Base-by-base conservation (phyloP, 2,329 filamentous ascomycete genomes). In the Tolypocladium inflatum region DNA sequence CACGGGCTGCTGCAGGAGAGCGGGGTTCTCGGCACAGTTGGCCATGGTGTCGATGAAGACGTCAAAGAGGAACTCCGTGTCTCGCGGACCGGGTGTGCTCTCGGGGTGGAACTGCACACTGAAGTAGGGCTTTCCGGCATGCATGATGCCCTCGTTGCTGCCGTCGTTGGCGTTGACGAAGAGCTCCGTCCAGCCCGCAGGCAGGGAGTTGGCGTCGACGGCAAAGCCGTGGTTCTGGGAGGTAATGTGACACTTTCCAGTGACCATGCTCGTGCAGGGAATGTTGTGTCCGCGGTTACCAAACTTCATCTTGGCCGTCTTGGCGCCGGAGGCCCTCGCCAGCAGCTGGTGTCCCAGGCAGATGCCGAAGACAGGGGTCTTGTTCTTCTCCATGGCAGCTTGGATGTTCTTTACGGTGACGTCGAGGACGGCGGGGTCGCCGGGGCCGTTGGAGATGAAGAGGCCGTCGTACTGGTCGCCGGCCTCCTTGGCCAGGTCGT, bases 31-130 rank as follows among this genome's bases (percentile, higher is more conserved):
- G 54, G 91, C 79, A 59, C 88, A 88, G 66, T 87, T 82, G 69
- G 83, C 78, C 64, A 97, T 90, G 23, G 91, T 89, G 75, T 88
- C 78, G 70, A 99, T 89, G 78, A 99, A 99, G 62, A 97, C 91
- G 73, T 99, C 92, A 64, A 99, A 99, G 33, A 99, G 81, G 70
- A 90, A 97, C 73, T 99, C 94, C 35, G 94, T 99, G 71, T 99
- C 94, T 41, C 91, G 85, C 55, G 94, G 94, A 59, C 94, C 94
- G 3, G 94, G 94, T 1, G 91, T 95, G 78, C 92, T 96, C 75
- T 99, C 94, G 0, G 94, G 94, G 70, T 99, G 94, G 78, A 99
- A 99, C 72, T 99, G 94, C n/a, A 97, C 94, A 79, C 91, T 97
- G 81, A 99, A 99, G 78, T 93, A 95, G 55, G 94, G 94, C 68